Base-by-base conservation (phyloP, 768 basidiomycete genomes). In the Punctularia strigosozonata region DNA sequence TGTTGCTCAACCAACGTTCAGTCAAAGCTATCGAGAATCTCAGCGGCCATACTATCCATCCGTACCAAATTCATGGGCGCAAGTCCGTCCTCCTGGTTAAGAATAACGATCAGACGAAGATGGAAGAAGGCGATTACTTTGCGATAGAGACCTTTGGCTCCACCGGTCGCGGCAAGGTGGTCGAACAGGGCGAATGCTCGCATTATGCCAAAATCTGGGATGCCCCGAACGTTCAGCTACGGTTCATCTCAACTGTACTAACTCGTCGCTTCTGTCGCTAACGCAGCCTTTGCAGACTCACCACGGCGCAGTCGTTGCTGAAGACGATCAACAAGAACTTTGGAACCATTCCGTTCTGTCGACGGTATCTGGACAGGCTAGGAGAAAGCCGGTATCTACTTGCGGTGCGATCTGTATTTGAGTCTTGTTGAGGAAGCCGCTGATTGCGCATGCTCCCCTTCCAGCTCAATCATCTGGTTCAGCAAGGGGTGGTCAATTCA, bases 51-150 rank as follows among this genome's bases (percentile, higher is more conserved):
- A 83, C 84, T 12, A 98, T 98, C 48, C 77, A 79, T 40, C 75
- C 65, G 20, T 92, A 97, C 57, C 79, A 80, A 46, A 95, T 98
- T 43, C 94, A 99, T 54, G 94, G 86, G 13, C 84, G 84, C 21
- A 99, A 99, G 60, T 87, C 85, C 0, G 80, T 98, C 2, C 69
- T 87, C 25, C 74, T 98, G 32, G 86, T 95, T 32, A 87, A 83
- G 56, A 89, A 83, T 41, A 73, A 80, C 23, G 91, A 95, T 54
- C 77, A 81, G 44, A 88, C 84, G 12, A 94, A 88, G 62, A 99
- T 99, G 95, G 95, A 98, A 54, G 95, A 99, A 60, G 95, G 92
- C 28, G 95, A 98, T 52, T 97, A 98, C 55, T 99, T 88, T 56
- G 95, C 95, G 6, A 94, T 99, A 40, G 95, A 99, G 60, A 99